Conservation (phyloP, 2,329 filamentous ascomycete species). For the Scleromitrula shiraiana region DNA sequence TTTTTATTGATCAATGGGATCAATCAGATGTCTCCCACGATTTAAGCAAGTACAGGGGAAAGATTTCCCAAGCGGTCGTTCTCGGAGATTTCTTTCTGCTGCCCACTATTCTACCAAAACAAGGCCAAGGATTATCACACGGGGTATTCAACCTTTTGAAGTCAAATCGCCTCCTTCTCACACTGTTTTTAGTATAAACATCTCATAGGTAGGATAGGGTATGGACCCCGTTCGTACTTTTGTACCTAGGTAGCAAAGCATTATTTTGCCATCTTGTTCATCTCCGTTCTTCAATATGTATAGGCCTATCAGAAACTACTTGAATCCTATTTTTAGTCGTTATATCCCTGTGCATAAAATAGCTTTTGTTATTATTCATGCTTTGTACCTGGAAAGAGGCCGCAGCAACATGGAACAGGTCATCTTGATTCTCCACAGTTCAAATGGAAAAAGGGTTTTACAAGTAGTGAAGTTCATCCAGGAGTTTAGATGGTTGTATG, state of each 20-base stretch:
- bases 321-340: constrained; percentile 10
- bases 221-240: too few species aligned
- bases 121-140: too few species aligned
- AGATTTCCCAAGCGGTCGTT: constrained; percentile 1
- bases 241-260: constrained; percentile 5
- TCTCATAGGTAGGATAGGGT: too few species aligned
- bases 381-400: constrained; percentile 7
- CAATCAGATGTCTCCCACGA: not conserved
- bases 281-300: constrained; percentile 6
- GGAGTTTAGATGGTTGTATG: constrained; percentile 9
- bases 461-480: constrained; percentile 9
- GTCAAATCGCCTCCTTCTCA: not conserved
- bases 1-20: not conserved
- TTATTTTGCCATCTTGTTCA: constrained; percentile 13
- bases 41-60: not conserved
- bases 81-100: constrained; percentile 7
- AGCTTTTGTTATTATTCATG: constrained; percentile 8
- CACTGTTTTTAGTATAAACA: not conserved
- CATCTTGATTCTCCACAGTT: constrained; percentile 8
- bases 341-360: constrained; percentile 11
- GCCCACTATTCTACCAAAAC: too few species aligned
- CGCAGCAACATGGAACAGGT: constrained; percentile 1
- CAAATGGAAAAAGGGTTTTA: not conserved
- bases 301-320: not conserved
- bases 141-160: too few species aligned